phyloP scores from a whole-genome alignment of 768 basidiomycete species.

The Hemileccinum impolitum region DNA sequence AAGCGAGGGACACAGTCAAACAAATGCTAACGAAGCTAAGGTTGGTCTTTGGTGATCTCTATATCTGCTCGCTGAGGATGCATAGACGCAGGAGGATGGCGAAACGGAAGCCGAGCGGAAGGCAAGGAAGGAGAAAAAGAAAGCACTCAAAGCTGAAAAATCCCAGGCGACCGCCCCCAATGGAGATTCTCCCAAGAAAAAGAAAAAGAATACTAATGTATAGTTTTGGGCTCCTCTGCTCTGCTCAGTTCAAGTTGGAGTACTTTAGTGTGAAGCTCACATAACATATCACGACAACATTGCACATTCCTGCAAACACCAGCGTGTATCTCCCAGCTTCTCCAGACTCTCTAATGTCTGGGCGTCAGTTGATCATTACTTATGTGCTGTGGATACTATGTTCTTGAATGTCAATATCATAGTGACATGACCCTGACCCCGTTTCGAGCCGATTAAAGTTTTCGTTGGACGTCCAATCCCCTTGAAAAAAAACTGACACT shows the following conservation, averaged over 20 bases:
- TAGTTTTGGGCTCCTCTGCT: constrained; percentile 14
- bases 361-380: no score
- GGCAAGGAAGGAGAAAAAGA: constrained; percentile 75
- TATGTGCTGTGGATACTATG: no score
- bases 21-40: constrained; percentile 38
- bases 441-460: no score
- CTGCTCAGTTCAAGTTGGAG: background rate
- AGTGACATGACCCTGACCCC: no score
- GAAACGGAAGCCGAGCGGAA: constrained; percentile 86
- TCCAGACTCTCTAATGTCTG: no score
- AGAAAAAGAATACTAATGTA: constrained; percentile 35
- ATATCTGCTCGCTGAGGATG: constrained; percentile 7
- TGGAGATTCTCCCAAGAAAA: constrained; percentile 45
- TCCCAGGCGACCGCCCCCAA: constrained; percentile 41
- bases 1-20: constrained; percentile 50
- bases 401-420: no score
- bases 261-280: background rate
- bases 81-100: constrained; percentile 35
- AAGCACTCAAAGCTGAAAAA: constrained; percentile 76
- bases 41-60: constrained; percentile 30
- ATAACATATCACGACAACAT: constrained; percentile 2
- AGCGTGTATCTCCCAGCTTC: no score
- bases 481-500: no score
- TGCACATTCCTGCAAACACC: background rate
- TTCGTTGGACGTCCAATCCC: no score